Base-by-base conservation (phyloP, 2,329 filamentous ascomycete genomes). In the Pezicula rhizophila region DNA sequence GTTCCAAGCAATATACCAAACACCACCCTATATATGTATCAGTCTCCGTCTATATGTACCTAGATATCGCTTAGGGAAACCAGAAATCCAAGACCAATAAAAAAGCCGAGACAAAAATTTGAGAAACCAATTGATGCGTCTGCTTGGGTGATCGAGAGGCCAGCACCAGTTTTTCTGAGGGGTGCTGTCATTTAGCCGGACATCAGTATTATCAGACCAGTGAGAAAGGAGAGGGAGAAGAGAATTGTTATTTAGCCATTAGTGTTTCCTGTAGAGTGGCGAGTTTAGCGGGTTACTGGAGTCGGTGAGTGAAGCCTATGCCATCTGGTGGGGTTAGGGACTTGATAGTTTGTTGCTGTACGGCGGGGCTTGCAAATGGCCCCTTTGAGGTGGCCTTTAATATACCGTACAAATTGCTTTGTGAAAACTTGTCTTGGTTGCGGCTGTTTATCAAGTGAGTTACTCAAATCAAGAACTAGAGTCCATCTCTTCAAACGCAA, bases 1-100 rank as follows among this genome's bases (percentile, higher is more conserved):
- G 48, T 76, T 79, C 68, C 74, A 80, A 6, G 72, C 48, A 0
- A 79, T 60, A 52, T 78, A 81, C 63, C 74, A 73, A 1, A 73
- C 25, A 49, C 72, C 76, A 3, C 67, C 68, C 0, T 55, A 48
- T 38, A 74, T 69, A 8, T 73, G 57, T 8, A 76, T 57, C 0
- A 51, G 51, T 45, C 64, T 55, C 0, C 71, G 58, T 0, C 74
- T 73, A 42, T 70, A 74, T 0, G n/a, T n/a, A n/a, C n/a, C n/a
- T n/a, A n/a, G n/a, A 75, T 57, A 48, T 77, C 73, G 0, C 71
- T 71, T 8, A 72, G n/a, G 37, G 43, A 82, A 4, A 82, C 84
- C 79, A 82, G 85, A 2, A 86, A 42, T 14, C 56, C 26, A 5
- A 70, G 70, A 0, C 70, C 70, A n/a, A 68, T 68, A n/a, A 70